A percentile compares a stretch with the other conserved stretches of the same genome.
Evolutionary conservation across 257 asterid genomes (phyloP).

Genomic region (Mentha longifolia): DNA sequence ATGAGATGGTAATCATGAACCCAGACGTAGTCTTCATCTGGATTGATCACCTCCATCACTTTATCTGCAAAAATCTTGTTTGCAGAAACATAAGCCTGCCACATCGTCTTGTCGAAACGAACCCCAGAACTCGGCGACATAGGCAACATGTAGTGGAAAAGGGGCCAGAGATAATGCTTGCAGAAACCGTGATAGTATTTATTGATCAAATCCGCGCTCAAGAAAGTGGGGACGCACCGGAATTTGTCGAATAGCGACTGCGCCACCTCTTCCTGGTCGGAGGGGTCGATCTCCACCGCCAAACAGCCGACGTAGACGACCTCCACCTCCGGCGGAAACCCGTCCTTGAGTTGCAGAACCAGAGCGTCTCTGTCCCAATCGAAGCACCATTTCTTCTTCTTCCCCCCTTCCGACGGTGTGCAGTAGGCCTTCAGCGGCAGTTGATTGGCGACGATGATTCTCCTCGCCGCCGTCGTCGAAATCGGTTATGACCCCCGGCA

Average conservation of each 20-base stretch:
- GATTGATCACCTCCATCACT: constrained; percentile 79
- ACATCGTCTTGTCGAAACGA: constrained; percentile 62
- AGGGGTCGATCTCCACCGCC: constrained; percentile 59
- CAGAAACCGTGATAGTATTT: constrained; percentile 81
- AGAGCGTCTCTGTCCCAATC: constrained; percentile 82
- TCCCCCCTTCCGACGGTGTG: constrained; percentile 26
- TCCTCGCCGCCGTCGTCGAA: constrained; percentile 49
- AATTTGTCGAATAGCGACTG: constrained; percentile 62
- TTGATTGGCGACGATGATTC: constrained; percentile 77
- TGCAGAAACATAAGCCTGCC: constrained; percentile 84
- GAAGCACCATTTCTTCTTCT: constrained; percentile 55
- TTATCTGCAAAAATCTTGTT: constrained; percentile 83
- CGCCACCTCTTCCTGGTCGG: constrained; percentile 80
- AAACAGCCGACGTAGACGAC: constrained; percentile 70
- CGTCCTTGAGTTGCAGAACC: constrained; percentile 70
- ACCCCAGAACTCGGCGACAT: constrained; percentile 69
- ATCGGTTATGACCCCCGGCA: constrained; percentile 72
- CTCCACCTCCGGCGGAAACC: constrained; percentile 61
- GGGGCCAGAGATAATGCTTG: constrained; percentile 83
- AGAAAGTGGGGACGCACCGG: constrained; percentile 81
- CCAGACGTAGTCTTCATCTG: constrained; percentile 86
- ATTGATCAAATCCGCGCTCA: constrained; percentile 56
- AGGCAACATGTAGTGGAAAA: constrained; percentile 87
- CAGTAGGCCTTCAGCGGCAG: constrained; percentile 62
- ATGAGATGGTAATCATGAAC: constrained; percentile 88